Evolutionary conservation across 2,329 filamentous ascomycete genomes (phyloP), one percentile per base, ranked within the genome.

Genomic region (Cercospora sojina): DNA sequence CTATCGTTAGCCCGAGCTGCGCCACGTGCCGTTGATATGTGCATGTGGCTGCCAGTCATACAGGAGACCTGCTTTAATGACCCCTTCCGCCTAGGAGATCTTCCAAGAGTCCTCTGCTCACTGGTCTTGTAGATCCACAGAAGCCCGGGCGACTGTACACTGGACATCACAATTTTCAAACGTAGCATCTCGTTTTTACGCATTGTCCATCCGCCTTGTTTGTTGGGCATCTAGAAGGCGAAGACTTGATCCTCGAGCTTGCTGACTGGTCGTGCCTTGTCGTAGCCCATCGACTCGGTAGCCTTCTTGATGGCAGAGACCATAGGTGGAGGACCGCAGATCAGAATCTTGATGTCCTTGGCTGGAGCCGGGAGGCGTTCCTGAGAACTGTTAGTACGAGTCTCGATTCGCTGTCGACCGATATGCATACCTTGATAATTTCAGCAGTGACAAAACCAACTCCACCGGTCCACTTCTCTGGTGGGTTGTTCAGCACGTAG

Each of bases 221-320:
- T 5, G 8, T 2, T 57, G 16, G 27, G 10, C n/a, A 41, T 69
- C 67, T 78, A 93, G 82, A 99, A 99, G 77, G 92, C 93, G 83
- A 99, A 99, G 73, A 99, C 92, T 81, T 98, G 95, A 80, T 99
- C 95, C 78, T 94, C 91, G 62, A 98, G 88, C 87, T 98, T 98
- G 88, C 93, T 97, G 75, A 98, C 93, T 53, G 94, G 92, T 68
- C 89, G 88, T 49, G 95, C 91, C 86, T 98, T 98, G 77, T 91
- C 87, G 84, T 90, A 99, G 66, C 95, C 95, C 20, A 98, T 86
- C 70, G 87, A 86, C 82, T 96, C 92, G 59, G 93, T 90, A 6
- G 92, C 87, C 87, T 98, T 98, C 91, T 99, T 99, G 84, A 98
- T 90, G 60, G 93, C 94, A 75, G 90, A 91, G 71, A 98, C 87